Conservation (phyloP, 371 early-diverging fungal genomes). For the Mortierella sp. region DNA sequence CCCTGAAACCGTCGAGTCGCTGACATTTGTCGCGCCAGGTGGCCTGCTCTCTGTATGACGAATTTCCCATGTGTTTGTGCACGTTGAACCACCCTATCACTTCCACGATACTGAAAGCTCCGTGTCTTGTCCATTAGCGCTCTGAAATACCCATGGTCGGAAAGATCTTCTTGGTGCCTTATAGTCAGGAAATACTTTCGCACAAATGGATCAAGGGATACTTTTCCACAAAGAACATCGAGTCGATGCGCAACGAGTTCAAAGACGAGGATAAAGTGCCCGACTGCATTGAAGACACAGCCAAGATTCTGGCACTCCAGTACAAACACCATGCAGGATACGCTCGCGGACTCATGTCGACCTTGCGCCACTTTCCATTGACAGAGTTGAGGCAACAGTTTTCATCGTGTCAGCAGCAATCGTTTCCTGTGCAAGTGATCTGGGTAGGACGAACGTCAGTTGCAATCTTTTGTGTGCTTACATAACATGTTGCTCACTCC, state of each 20-base stretch:
- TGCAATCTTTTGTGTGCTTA: too few species aligned
- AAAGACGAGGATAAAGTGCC: constrained; percentile 15
- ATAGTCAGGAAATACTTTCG: constrained; percentile 39
- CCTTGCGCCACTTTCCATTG: constrained; percentile 35
- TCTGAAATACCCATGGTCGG: constrained; percentile 47
- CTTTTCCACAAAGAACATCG: constrained; percentile 43
- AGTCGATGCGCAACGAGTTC: constrained; percentile 46
- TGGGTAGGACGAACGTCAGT: too few species aligned
- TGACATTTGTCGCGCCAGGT: constrained; percentile 42
- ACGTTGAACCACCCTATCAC: too few species aligned
- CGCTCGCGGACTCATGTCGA: constrained; percentile 54
- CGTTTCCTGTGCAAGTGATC: constrained; percentile 41
- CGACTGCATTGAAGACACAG: constrained; percentile 20
- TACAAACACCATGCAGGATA: constrained; percentile 41
- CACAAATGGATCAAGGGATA: constrained; percentile 29
- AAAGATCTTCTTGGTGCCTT: constrained; percentile 37
- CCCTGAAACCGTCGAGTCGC: constrained; percentile 33
- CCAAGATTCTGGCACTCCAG: constrained; percentile 36
- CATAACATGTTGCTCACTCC: too few species aligned
- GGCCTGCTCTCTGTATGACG: constrained; percentile 31
- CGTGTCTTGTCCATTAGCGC: constrained; percentile 10
- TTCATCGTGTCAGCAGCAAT: constrained; percentile 12
- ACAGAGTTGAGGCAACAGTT: constrained; percentile 20
- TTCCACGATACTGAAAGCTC: too few species aligned
- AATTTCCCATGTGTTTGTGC: background rate